Base-by-base conservation (phyloP, 306 rosid genomes). In the Pterocarpus santalinus region DNA sequence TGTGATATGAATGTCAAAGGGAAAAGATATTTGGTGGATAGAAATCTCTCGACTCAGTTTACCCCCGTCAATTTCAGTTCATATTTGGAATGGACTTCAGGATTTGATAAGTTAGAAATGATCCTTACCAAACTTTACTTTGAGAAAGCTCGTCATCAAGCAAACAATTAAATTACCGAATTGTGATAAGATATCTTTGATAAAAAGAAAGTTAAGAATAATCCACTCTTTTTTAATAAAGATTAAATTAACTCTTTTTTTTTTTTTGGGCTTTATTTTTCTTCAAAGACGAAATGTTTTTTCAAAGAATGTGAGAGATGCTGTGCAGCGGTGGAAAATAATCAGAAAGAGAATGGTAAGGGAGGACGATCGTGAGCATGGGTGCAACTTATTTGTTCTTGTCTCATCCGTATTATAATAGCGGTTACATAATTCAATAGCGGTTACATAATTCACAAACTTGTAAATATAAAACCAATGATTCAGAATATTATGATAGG, bases 1-100 rank as follows among this genome's bases (percentile, higher is more conserved):
- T 68, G 57, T 69, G 28, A 22, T 63, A 62, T 83, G 57, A 43
- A 81, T 66, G 75, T 67, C 55, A 36, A 38, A 15, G 46, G 75
- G 28, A 46, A 56, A 57, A 38, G 61, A 70, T 55, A 55, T 75
- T 39, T 69, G 80, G 10, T 78, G 11, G 2, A 34, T 73, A 72
- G 34, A 67, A 67, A 63, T 43, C 17, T 8, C 49, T 22, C 17
- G 61, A 62, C 39, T 80, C 52, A n/a, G 73, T 52, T 79, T 57
- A 64, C 63, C 57, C 7, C 6, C 51, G 53, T 53, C 33, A 12
- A 49, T 63, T 35, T 49, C 65, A 60, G 56, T 11, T 12, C 52
- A 66, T 33, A 22, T 22, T 22, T 22, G 28, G 28, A 22, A 22
- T 22, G 1, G 28, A 22, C 28, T 28, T 30, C 2, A 41, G 30